Base-by-base conservation (phyloP, 2,329 filamentous ascomycete genomes). In the Botryotinia calthae region DNA sequence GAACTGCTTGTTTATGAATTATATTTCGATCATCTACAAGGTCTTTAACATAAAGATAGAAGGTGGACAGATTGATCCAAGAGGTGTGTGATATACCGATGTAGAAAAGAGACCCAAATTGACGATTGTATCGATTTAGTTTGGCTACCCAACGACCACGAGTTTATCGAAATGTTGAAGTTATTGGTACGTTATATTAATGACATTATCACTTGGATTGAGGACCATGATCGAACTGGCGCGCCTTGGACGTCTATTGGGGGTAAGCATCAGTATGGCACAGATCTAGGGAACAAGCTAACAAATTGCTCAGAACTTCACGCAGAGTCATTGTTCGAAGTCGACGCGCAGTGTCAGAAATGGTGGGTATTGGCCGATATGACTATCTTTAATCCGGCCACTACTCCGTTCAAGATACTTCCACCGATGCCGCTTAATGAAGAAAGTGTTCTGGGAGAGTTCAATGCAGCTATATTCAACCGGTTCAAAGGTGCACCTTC, bases 321-420 rank as follows among this genome's bases (percentile, higher is more conserved):
- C 37, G 34, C 48, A 31, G 37, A 56, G 1, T 68, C 65, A 25
- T 7, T 68, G n/a, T 34, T 56, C 16, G 34, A 68, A 31, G 65
- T 68, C 10, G 65, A 68, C 6, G 40, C 10, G 10, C 65, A 68
- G 48, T 68, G 65, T n/a, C 65, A 68, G 34, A 68, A 34, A 56
- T 68, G 65, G 65, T 56, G 65, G 65, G n/a, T 14, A 16, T 58
- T 68, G 48, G 65, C 65, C 16, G 46, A 68, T 56, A 58, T 68
- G 34, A 56, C 48, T 28, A 31, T 20, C 14, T 58, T 68, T 20
- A 25, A 42, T 48, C 48, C 28, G 40, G n/a, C 4, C 14, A 54
- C 25, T 1, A 48, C 46, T 12, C 34, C 64, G 14, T 67, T 44
- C n/a, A 31, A 40, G 37, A 56, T 44, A 18, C 65, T 14, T 16